Evolutionary conservation across 1,284 basidiomycete species (phyloP), one percentile per base, ranked within the genome.

Genomic region (Malassezia caprae): DNA sequence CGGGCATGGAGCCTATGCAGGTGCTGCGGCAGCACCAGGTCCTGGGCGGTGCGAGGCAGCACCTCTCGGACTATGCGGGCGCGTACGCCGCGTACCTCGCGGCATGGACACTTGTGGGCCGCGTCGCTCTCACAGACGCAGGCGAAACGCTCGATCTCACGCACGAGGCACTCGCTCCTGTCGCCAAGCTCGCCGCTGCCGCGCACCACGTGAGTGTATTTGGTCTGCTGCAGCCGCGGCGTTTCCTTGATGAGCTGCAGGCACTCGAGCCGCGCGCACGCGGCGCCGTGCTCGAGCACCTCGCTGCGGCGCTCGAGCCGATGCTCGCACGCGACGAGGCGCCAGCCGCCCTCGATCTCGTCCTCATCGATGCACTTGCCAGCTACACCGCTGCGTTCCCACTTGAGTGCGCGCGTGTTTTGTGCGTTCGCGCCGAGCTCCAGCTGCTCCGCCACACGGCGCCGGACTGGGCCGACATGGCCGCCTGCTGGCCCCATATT

Each of bases 251-350:
- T 6, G 46, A 37, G 12, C 23, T 48, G 3, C 8, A 1, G 2
- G 10, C 34, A 4, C 11, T 24, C 3, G 13, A 21, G 2, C 27
- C 44, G 12, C 24, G 7, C 12, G 17, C 54, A 12, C 52, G 58
- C 17, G 62, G 58, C 1, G 58, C 60, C 3, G 48, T 64, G 26
- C 55, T 67, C 23, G 69, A 68, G 48, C 53, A 61, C 6, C 60
- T 60, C 10, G 30, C 51, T 0, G 17, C 30, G 15, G 30, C 52
- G 31, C 53, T 71, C 10, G 58, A 58, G 26, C 48, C 59, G 4
- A 59, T 59, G 23, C 53, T 62, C 4, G 60, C 62, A 13, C 61
- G 64, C 15, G 53, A 60, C 6, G 61, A 60, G 17, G 60, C 57
- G 12, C 56, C 51, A 8, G 35, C 12, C 6, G 68, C 69, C 0